Conservation (phyloP, 495 filamentous ascomycete genomes). For the Daldinia loculata region DNA sequence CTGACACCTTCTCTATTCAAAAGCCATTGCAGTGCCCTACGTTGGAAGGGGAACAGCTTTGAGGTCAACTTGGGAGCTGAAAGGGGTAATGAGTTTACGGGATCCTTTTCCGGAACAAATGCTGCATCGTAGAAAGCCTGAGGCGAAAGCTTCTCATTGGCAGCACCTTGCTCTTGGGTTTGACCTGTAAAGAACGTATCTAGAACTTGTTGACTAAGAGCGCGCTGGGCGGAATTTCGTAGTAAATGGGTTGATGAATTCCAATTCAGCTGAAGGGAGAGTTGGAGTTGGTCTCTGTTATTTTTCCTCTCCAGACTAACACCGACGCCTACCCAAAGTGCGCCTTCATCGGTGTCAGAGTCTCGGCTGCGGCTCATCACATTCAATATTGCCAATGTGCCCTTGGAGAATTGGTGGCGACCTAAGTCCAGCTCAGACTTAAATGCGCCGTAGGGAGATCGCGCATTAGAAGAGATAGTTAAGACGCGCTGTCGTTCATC, state of each 20-base stretch:
- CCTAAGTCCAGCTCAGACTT: constrained; percentile 15
- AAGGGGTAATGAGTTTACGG: constrained; percentile 37
- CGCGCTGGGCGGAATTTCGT: constrained; percentile 27
- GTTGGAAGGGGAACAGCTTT: constrained; percentile 57
- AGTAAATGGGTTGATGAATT: constrained; percentile 30
- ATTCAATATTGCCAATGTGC: constrained; percentile 1
- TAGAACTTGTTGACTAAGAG: constrained; percentile 33
- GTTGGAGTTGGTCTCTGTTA: constrained; percentile 19
- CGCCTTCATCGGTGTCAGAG: constrained; percentile 24
- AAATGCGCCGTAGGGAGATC: constrained; percentile 18
- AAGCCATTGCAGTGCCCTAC: constrained; percentile 56
- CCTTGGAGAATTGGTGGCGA: background rate
- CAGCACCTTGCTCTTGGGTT: background rate
- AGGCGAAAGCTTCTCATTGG: constrained; percentile 44
- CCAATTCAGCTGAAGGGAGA: constrained; percentile 41
- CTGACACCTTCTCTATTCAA: constrained; percentile 54
- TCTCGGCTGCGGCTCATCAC: constrained; percentile 27
- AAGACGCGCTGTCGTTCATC: background rate
- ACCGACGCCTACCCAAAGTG: constrained; percentile 28
- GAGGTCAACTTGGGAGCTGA: constrained; percentile 45
- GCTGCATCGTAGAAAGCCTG: constrained; percentile 58
- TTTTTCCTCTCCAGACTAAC: constrained; percentile 21
- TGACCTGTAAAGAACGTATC: constrained; percentile 38
- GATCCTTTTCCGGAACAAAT: constrained; percentile 47
- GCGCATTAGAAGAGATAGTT: constrained; percentile 4